Evolutionary conservation across 2,329 filamentous ascomycete genomes (phyloP), one percentile per base, ranked within the genome.

Genomic region (Xylariales sp.): DNA sequence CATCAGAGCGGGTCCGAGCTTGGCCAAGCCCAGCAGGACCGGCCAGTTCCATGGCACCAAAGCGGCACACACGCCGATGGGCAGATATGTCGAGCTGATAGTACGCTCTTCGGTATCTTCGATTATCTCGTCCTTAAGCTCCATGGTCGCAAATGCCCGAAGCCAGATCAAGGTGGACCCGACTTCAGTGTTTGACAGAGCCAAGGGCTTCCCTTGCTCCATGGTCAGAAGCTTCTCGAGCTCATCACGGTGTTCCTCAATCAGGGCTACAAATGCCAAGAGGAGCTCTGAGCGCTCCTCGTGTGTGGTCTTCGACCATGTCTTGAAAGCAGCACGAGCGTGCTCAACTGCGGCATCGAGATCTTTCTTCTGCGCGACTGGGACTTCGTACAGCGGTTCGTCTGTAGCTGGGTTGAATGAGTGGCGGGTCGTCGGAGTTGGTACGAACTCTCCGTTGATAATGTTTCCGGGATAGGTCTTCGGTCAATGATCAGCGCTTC

Each of bases 1-100:
- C 24, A 81, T 44, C 1, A 83, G 51, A 2, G 74, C 73, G 0
- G 76, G 72, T 2, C 66, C 69, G 18, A 83, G 61, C 55, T 83
- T 83, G 37, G 66, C 65, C 7, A 67, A 53, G 5, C 63, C 66
- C 3, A 78, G 56, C 16, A 69, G 51, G n/a, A 81, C 54, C 5
- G 77, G 76, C 42, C 72, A 74, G 48, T 78, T 78, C 72, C 74
- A 78, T 0, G 73, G 72, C 2, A 73, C 59, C 23, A 78, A 76
- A 12, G 61, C 74, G 4, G 57, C 67, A 4, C 52, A 54, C 4
- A 71, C 62, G 2, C 69, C 69, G 15, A 72, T 49, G 1, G 67
- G 67, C 2, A 51, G 52, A 44, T 62, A 64, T 36, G 58, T 53
- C 1, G 54, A 55, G 19, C 60, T 54, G 20, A 67, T 36, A 28